phyloP scores from a whole-genome alignment of 306 rosid genomes.

The Begonia masoniana region DNA sequence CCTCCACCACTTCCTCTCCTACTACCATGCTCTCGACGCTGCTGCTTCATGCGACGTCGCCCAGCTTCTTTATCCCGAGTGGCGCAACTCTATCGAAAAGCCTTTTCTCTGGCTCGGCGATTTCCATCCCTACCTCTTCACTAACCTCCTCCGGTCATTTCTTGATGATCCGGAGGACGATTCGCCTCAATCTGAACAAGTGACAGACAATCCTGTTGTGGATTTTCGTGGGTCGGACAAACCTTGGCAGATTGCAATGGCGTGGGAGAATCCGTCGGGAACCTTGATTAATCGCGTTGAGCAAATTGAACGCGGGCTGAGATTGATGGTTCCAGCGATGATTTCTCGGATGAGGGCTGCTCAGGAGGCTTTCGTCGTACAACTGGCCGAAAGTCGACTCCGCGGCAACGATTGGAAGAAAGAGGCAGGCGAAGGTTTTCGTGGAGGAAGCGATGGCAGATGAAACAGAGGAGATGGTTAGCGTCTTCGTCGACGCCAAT shows the following conservation, averaged over 20 bases:
- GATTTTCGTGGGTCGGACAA: conserved; percentile 4
- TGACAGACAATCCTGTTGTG: not conserved
- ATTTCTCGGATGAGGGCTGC: conserved; percentile 23
- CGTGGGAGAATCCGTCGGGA: conserved; percentile 35
- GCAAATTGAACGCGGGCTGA: conserved; percentile 44
- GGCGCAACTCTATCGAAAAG: conserved; percentile 52
- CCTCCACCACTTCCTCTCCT: conserved; percentile 63
- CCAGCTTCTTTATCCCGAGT: conserved; percentile 41
- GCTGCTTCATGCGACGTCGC: conserved; percentile 31
- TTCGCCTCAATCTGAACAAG: not conserved
- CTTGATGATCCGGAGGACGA: conserved; percentile 19
- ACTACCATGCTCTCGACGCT: conserved; percentile 54
- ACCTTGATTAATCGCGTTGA: conserved; percentile 24
- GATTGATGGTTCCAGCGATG: conserved; percentile 44
- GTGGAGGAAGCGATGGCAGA: conserved; percentile 23
- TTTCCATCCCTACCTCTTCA: conserved; percentile 64
- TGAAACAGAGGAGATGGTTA: conserved; percentile 46
- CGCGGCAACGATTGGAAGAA: conserved; percentile 9
- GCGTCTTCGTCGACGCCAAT: conserved; percentile 47
- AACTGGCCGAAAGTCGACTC: conserved; percentile 27
- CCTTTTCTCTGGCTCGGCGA: conserved; percentile 76
- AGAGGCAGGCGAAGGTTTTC: conserved; percentile 13
- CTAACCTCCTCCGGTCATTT: conserved; percentile 48
- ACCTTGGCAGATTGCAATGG: conserved; percentile 46
- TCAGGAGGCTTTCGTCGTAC: conserved; percentile 26